Evolutionary conservation across 2,329 filamentous ascomycete species (phyloP).

Genomic region (Fusarium sp.): DNA sequence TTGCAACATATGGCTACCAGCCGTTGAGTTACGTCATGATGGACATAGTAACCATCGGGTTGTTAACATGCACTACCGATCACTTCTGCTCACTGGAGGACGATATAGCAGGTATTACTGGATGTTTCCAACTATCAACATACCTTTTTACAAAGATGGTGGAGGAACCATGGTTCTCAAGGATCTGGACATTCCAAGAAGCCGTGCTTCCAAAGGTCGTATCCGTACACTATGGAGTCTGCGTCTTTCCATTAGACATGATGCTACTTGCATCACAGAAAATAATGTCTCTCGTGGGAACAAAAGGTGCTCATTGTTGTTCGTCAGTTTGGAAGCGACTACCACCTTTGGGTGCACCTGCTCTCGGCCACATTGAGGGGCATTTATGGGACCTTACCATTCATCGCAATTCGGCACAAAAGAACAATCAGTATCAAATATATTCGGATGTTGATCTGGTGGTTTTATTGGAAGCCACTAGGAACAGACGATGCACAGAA

Average conservation of each 20-base stretch:
- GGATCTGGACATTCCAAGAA: not conserved
- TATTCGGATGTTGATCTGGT: not conserved
- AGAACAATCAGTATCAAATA: not conserved
- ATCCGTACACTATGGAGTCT: not conserved
- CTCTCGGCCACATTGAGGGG: not conserved
- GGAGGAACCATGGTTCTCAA: not conserved
- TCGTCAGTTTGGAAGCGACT: not conserved
- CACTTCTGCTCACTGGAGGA: not conserved
- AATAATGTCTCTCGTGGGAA: not conserved
- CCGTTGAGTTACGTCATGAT: not conserved
- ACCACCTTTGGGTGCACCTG: not conserved
- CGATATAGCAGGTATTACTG: not conserved
- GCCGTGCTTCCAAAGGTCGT: not conserved
- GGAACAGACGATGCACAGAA: not conserved
- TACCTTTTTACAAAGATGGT: not conserved
- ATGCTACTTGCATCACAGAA: not conserved
- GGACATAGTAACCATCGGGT: not conserved
- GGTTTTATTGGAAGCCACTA: not conserved
- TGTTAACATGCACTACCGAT: not conserved
- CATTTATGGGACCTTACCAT: not conserved
- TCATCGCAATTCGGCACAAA: slow-evolving; percentile 2
- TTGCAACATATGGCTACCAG: not conserved
- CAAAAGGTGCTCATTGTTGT: not conserved
- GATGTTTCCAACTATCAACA: not conserved
- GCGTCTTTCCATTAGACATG: not conserved